Percentiles rank a stretch among this genome's conserved stretches.
phyloP scores from a whole-genome alignment of 495 filamentous ascomycete species.

The Aspergillus carlsbadensis region DNA sequence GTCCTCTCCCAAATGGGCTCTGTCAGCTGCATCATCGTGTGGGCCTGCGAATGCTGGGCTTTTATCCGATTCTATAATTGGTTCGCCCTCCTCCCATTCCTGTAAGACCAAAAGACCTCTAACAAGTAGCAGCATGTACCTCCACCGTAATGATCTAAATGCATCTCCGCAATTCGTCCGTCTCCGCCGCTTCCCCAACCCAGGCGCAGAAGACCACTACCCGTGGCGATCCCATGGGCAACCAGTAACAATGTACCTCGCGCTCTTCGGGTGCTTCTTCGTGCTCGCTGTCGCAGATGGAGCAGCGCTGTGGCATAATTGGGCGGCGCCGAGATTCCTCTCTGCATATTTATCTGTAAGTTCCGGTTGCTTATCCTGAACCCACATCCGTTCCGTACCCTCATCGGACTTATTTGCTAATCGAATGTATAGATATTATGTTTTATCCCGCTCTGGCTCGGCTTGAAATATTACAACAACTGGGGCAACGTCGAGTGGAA shows the following conservation, averaged over 20 bases:
- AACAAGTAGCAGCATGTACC: conserved; percentile 3
- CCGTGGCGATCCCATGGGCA: conserved; percentile 45
- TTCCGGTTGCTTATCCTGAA: not conserved
- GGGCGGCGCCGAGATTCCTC: conserved; percentile 29
- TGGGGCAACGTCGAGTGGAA: conserved; percentile 25
- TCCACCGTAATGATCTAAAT: conserved; percentile 25
- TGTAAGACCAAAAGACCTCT: no score
- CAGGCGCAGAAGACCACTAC: conserved; percentile 32
- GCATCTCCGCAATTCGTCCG: conserved; percentile 22
- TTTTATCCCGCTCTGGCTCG: conserved; percentile 31
- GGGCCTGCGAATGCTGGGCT: conserved; percentile 43
- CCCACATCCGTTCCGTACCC: not conserved
- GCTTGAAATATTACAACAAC: conserved; percentile 26
- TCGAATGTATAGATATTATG: conserved; percentile 21
- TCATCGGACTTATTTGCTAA: not conserved
- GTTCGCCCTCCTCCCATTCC: conserved; percentile 8
- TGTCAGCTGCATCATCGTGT: conserved; percentile 41
- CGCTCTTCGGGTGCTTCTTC: conserved; percentile 37
- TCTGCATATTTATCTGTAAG: conserved; percentile 40
- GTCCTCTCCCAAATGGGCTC: conserved; percentile 37
- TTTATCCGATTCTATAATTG: conserved; percentile 44
- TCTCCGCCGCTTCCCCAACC: conserved; percentile 27
- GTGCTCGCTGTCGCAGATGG: conserved; percentile 37
- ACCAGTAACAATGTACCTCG: conserved; percentile 36
- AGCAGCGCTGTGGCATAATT: conserved; percentile 39